Base-by-base conservation (phyloP, 176 grass and related monocot species). In the Pharus latifolius region DNA sequence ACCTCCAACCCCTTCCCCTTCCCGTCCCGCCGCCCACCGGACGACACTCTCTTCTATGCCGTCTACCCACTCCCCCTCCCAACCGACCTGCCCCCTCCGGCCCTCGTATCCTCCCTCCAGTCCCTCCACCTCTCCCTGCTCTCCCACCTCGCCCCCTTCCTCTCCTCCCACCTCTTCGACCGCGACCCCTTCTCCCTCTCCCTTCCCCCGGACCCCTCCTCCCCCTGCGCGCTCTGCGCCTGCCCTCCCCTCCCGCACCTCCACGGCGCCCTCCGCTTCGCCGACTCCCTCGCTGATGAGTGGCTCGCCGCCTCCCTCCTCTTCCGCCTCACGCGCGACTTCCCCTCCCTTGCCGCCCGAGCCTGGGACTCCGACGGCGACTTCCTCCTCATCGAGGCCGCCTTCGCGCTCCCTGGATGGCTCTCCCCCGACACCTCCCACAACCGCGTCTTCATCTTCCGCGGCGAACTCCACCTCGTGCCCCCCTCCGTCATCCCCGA, bases 331-430 rank as follows among this genome's bases (percentile, higher is more conserved):
- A 85, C 95, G 45, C 51, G 62, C 48, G 59, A 67, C 45, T 67
- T 94, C 48, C 89, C 84, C 0, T 4, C 56, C 44, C 2, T 81
- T 22, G 77, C 71, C 10, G 83, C 77, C 31, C 81, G 84, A 58
- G 63, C 86, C 0, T 94, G 90, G 95, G 95, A 99, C 63, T 94
- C 90, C 7, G 95, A 99, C 15, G 95, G 95, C 1, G 95, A 99
- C 35, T 99, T 99, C 76, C 95, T 99, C 75, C 90, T 99, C 76
- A 99, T 99, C 51, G 90, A 99, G 66, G 84, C 87, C 10, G 90
- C 90, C 53, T 99, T 94, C 75, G 47, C 81, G n/a, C 83, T 99
- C 7, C 95, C 90, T 2, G 78, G 82, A 2, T 94, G 95, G 95
- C 76, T 99, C 53, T 76, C 91, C 29, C 90, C 90, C 0, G 90